phyloP scores from a whole-genome alignment of 441 rosid species.

The Populus trichocarpa region DNA sequence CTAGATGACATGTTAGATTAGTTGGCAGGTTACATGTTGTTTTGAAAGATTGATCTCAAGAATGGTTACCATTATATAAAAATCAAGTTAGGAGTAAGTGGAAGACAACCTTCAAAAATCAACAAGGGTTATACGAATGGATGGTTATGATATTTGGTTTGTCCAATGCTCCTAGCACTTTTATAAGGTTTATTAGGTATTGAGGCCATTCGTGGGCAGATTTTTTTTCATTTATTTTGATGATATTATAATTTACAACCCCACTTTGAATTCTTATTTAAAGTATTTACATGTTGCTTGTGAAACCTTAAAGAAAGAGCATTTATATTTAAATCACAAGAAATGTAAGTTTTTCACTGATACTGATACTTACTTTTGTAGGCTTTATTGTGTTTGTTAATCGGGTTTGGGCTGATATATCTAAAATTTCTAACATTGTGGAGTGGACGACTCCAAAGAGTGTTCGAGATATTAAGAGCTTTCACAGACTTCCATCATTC shows the following conservation, averaged over 20 bases:
- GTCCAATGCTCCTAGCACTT: background rate
- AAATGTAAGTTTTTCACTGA: background rate
- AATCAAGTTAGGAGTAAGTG: background rate
- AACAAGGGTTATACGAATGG: no score
- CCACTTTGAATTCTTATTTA: no score
- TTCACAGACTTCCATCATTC: background rate
- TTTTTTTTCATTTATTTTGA: no score
- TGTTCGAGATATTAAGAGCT: no score
- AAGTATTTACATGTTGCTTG: no score
- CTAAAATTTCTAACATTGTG: background rate
- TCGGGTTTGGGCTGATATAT: background rate
- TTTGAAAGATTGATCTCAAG: background rate
- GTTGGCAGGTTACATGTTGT: background rate
- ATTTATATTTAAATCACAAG: no score
- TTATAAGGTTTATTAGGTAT: background rate
- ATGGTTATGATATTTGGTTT: background rate
- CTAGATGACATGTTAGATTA: no score
- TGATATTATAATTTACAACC: no score
- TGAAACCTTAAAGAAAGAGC: background rate
- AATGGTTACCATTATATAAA: no score
- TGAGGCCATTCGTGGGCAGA: no score
- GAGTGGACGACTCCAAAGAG: background rate
- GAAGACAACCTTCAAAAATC: no score
- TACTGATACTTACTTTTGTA: background rate
- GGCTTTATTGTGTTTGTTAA: no score